Conservation (phyloP, 2,329 filamentous ascomycete genomes). For the Plenodomus tracheiphilus region DNA sequence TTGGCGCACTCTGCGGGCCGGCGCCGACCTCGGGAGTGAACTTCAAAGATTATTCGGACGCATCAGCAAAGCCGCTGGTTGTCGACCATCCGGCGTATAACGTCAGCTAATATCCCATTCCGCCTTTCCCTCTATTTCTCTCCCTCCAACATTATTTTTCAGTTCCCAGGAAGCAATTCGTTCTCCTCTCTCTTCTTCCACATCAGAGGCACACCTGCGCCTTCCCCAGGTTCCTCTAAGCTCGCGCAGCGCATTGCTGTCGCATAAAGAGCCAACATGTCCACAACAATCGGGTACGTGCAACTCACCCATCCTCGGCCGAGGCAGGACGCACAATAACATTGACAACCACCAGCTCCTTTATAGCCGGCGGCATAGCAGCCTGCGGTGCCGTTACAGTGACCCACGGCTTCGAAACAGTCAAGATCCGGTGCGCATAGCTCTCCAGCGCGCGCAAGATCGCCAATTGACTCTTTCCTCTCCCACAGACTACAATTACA, state of each 20-base stretch:
- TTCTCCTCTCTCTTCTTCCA: background rate
- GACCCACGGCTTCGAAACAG: constrained; percentile 96
- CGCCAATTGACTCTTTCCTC: constrained; percentile 18
- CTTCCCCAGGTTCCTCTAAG: constrained; percentile 1
- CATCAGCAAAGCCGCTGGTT: too few species aligned
- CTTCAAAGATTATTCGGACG: constrained; percentile 14
- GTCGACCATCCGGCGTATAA: background rate
- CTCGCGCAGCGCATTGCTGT: constrained; percentile 2
- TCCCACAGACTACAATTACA: constrained; percentile 81
- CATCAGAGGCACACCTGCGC: background rate
- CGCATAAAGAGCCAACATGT: constrained; percentile 41
- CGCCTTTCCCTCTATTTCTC: background rate
- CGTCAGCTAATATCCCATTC: background rate
- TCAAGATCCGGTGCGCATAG: constrained; percentile 83
- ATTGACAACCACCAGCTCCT: constrained; percentile 62
- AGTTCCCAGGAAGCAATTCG: too few species aligned
- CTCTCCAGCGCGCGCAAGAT: background rate
- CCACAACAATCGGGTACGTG: constrained; percentile 53
- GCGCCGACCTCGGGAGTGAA: constrained; percentile 6
- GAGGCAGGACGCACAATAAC: background rate
- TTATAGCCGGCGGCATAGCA: constrained; percentile 93
- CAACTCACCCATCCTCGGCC: background rate
- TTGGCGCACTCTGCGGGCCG: constrained; percentile 11
- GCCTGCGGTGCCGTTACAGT: constrained; percentile 97
- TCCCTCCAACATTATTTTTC: background rate